Base-by-base conservation (phyloP, 352 stramenopile genomes). In the Ochromonadaceae sp. region DNA sequence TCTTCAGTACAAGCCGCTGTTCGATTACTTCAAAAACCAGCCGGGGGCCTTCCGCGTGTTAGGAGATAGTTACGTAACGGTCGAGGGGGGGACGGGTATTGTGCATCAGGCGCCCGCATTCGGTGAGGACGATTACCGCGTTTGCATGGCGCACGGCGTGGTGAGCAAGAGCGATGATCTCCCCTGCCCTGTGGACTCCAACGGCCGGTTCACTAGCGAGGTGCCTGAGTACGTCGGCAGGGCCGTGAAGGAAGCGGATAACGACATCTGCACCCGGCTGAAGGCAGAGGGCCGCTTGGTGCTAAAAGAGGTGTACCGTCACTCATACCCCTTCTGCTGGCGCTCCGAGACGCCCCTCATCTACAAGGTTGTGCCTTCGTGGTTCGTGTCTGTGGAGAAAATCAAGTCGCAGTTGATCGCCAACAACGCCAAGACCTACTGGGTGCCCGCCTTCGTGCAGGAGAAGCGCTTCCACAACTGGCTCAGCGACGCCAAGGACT, bases 381-480 rank as follows among this genome's bases (percentile, higher is more conserved):
- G 93, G 93, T 99, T 99, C 66, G 85, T 99, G 25, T 94, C 93
- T 67, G 92, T 99, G 12, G 91, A 97, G 71, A 83, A 87, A 66
- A 97, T 99, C 70, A 91, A 93, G 48, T 89, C 98, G 50, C 83
- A 89, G 42, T 87, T 89, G 26, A 67, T 93, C 1, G 73, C 66
- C 0, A 92, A 92, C 74, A 95, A 95, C 68, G 74, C 79, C 43
- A 57, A 87, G 68, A 92, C 85, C 0, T 86, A 92, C 70, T 67
- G 56, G 65, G 65, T 77, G 0, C 78, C 78, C 2, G 25, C 73
- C 10, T 77, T 87, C 70, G 93, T 99, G 34, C 93, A 98, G 77
- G 91, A 98, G 72, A 96, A 96, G 69, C 87, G 94, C 32, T 99
- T 99, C 76, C 93, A 99, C 79, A 98, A 98, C 76, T 99, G 94